A percentile compares a stretch with the other conserved stretches of the same genome.
Evolutionary conservation across 75 land plant genomes (phyloP).

Genomic region (Pinus tabuliformis): DNA sequence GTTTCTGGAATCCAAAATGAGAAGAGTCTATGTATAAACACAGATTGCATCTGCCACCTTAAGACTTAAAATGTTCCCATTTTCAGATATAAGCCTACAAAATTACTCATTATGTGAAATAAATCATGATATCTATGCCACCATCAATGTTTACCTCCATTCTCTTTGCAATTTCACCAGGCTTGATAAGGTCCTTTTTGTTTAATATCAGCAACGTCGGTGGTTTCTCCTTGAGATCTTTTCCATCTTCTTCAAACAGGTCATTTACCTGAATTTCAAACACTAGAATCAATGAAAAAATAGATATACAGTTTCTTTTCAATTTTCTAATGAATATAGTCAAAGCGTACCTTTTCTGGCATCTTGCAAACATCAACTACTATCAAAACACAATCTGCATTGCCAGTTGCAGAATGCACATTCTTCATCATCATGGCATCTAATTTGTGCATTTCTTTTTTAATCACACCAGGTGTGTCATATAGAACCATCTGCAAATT

Average conservation of each 20-base stretch:
- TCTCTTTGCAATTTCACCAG: constrained; percentile 92
- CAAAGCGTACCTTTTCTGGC: constrained; percentile 71
- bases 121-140: neutral
- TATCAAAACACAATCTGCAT: constrained; percentile 89
- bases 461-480: constrained; percentile 97
- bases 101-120: neutral
- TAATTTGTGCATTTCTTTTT: constrained; percentile 88
- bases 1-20: neutral
- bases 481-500: constrained; percentile 85
- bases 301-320: constrained; percentile 1
- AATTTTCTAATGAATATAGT: neutral
- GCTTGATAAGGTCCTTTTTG: constrained; percentile 92
- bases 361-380: constrained; percentile 83
- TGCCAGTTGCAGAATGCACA: constrained; percentile 81
- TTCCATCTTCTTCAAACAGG: constrained; percentile 63
- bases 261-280: constrained; percentile 60
- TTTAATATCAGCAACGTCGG: constrained; percentile 83
- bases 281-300: constrained; percentile 3
- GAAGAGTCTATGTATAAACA: neutral
- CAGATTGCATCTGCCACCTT: neutral
- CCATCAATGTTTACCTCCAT: constrained; percentile 47
- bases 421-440: constrained; percentile 99
- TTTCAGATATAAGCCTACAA: neutral
- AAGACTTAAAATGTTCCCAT: neutral
- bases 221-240: constrained; percentile 28